Conservation (phyloP, 176 grass and related monocot genomes). For the Hordeum vulgare region DNA sequence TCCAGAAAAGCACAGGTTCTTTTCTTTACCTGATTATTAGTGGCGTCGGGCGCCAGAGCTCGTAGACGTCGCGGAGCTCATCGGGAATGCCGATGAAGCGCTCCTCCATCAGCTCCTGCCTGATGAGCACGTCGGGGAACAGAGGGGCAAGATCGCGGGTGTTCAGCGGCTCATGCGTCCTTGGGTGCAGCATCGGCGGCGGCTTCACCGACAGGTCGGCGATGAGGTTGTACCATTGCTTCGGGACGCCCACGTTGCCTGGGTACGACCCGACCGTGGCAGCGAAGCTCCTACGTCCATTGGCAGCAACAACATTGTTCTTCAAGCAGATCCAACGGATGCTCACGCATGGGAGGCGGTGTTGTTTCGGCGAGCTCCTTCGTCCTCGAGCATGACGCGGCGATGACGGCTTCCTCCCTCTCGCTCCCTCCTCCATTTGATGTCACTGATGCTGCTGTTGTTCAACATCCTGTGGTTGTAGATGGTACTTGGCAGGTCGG, state of each 20-base stretch:
- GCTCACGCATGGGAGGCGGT: too few species aligned
- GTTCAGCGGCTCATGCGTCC: constrained; percentile 64
- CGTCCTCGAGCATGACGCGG: too few species aligned
- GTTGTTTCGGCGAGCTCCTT: too few species aligned
- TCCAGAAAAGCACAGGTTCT: background rate
- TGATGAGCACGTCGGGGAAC: constrained; percentile 89
- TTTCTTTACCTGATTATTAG: constrained; percentile 55
- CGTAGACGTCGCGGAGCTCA: constrained; percentile 67
- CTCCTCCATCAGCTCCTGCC: constrained; percentile 72
- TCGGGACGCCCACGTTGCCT: constrained; percentile 58
- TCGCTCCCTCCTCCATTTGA: too few species aligned
- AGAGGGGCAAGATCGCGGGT: constrained; percentile 62
- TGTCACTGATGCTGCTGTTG: too few species aligned
- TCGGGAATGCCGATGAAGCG: constrained; percentile 73
- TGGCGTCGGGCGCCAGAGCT: constrained; percentile 92
- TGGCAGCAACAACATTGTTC: background rate
- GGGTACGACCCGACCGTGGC: constrained; percentile 19
- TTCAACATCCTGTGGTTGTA: too few species aligned
- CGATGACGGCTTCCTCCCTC: too few species aligned
- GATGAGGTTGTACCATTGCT: constrained; percentile 90
- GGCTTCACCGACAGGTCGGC: constrained; percentile 90
- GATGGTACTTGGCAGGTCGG: too few species aligned
- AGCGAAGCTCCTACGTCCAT: background rate
- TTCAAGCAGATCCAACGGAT: too few species aligned
- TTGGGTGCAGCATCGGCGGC: constrained; percentile 66